Conservation (phyloP, 2,329 filamentous ascomycete genomes). For the Pseudogymnoascus sp. region DNA sequence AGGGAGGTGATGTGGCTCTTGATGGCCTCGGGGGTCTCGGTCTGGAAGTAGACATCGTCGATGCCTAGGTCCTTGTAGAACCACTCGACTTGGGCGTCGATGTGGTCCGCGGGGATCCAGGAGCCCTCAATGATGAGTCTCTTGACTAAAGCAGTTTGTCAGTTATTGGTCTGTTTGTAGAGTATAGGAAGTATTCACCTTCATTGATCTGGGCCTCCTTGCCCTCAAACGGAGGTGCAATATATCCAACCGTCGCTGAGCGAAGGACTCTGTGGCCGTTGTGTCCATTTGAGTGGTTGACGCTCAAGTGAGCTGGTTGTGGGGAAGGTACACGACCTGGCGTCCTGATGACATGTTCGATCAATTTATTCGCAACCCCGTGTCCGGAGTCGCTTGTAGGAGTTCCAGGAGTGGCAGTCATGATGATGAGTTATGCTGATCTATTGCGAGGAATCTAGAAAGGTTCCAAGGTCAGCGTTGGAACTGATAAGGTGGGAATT, state of each 20-base stretch:
- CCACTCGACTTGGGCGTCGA: constrained; percentile 83
- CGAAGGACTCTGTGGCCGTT: constrained; percentile 68
- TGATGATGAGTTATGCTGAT: background rate
- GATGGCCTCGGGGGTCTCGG: constrained; percentile 77
- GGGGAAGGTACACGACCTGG: constrained; percentile 55
- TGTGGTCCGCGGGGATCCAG: constrained; percentile 77
- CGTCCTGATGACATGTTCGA: constrained; percentile 23
- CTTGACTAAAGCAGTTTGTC: constrained; percentile 52
- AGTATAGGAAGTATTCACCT: constrained; percentile 12
- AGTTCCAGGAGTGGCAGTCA: background rate
- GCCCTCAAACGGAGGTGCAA: constrained; percentile 87
- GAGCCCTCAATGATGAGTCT: constrained; percentile 67
- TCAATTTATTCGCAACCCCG: constrained; percentile 15
- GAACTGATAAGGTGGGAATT: background rate
- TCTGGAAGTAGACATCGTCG: constrained; percentile 96
- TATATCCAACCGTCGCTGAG: constrained; percentile 86
- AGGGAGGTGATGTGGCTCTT: constrained; percentile 91
- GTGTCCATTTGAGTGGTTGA: constrained; percentile 31
- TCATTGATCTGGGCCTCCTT: constrained; percentile 75
- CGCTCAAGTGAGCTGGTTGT: constrained; percentile 75
- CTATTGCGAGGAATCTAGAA: constrained; percentile 8
- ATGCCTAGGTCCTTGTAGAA: constrained; percentile 98
- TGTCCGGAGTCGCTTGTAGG: background rate
- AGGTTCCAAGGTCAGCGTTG: constrained; percentile 16
- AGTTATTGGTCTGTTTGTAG: background rate